Evolutionary conservation across 192 early-diverging fungal genomes (phyloP).

Genomic region (Backusella tarrabulga): DNA sequence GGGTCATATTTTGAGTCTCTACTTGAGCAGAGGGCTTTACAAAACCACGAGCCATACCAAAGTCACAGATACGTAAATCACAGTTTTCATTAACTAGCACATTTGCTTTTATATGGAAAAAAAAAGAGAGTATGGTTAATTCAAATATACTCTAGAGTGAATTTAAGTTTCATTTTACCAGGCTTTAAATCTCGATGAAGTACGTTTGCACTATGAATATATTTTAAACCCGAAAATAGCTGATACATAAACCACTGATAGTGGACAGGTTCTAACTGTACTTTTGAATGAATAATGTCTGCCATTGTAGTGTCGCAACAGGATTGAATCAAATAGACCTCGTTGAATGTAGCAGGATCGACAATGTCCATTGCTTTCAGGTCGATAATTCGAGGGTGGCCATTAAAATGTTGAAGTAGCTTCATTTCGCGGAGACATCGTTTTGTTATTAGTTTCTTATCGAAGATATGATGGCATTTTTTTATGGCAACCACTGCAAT

Average conservation of each 20-base stretch:
- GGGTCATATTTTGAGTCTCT: conserved; percentile 80
- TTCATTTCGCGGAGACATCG: conserved; percentile 91
- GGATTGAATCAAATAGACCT: conserved; percentile 54
- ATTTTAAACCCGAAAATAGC: conserved; percentile 62
- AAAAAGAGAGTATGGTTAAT: neutral
- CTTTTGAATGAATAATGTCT: conserved; percentile 66
- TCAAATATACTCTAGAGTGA: neutral
- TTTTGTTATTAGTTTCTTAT: conserved; percentile 85
- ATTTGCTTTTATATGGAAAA: conserved; percentile 47
- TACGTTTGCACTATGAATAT: conserved; percentile 70
- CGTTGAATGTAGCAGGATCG: conserved; percentile 51
- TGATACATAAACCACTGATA: conserved; percentile 75
- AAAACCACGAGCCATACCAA: conserved; percentile 89
- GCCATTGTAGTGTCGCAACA: conserved; percentile 74
- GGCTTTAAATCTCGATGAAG: conserved; percentile 93
- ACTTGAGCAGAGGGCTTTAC: conserved; percentile 60
- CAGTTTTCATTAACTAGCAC: conserved; percentile 89
- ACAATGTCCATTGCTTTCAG: conserved; percentile 71
- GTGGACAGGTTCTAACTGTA: conserved; percentile 30
- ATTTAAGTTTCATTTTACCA: conserved; percentile 32
- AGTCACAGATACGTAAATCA: conserved; percentile 93
- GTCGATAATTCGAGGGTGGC: conserved; percentile 56
- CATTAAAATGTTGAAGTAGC: conserved; percentile 87
- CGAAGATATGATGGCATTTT: conserved; percentile 80
- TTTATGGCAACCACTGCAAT: conserved; percentile 87